These are phyloP conservation scores for Xylaria sp. DNA, from an alignment of 2,329 filamentous ascomycete species.

Conservation along the genomic window DNA sequence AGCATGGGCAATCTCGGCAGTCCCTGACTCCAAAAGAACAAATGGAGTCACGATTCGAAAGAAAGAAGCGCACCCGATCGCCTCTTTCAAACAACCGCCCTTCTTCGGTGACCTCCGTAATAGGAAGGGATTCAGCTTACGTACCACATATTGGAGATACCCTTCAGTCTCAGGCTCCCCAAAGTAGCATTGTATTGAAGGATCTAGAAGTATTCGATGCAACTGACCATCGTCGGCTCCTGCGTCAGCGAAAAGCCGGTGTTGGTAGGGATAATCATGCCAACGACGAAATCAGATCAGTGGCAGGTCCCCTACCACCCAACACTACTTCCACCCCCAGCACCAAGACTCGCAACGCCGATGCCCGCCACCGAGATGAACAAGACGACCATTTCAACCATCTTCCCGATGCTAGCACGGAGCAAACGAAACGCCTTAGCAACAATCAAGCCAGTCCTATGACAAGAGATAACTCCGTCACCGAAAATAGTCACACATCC, in stretches of 20 bases:
- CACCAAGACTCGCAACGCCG: neutral
- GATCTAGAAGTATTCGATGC: slow-evolving; percentile 35
- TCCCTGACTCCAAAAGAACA: slow-evolving; percentile 20
- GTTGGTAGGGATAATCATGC: neutral
- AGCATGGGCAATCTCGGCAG: neutral
- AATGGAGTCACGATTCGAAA: slow-evolving; percentile 15
- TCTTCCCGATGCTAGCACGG: neutral
- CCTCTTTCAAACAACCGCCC: neutral
- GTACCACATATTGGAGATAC: neutral
- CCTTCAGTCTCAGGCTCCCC: neutral
- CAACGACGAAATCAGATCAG: neutral
- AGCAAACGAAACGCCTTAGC: neutral
- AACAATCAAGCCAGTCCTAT: neutral
- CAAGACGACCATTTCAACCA: neutral
- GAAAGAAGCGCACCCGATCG: neutral
- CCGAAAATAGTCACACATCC: neutral
- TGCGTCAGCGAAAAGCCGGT: neutral
- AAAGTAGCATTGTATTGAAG: slow-evolving; percentile 31
- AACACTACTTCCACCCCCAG: neutral
- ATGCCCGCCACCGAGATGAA: neutral
- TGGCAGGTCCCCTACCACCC: neutral
- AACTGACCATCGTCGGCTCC: slow-evolving; percentile 25
- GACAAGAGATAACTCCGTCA: neutral
- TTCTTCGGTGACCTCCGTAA: neutral
- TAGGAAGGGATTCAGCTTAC: neutral